phyloP scores from a whole-genome alignment of 768 basidiomycete genomes.

The Tylopilus rubrobrunneus region DNA sequence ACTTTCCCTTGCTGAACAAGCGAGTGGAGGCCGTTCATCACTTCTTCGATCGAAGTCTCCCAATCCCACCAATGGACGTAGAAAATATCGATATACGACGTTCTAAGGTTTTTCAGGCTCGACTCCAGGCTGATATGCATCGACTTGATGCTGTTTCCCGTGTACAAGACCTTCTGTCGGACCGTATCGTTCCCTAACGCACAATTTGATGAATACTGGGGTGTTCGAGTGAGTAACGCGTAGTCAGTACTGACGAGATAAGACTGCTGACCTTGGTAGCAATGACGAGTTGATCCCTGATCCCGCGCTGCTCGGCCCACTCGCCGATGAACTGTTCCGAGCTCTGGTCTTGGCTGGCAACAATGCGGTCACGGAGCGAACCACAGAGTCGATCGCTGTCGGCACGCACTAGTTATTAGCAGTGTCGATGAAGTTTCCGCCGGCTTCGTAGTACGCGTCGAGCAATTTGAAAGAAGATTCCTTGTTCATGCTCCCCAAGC shows the following conservation, averaged over 20 bases:
- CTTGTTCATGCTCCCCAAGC: constrained; percentile 40
- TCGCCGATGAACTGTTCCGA: constrained; percentile 53
- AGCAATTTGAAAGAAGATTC: constrained; percentile 42
- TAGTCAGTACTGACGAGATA: background rate
- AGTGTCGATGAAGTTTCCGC: constrained; percentile 50
- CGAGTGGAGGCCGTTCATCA: constrained; percentile 43
- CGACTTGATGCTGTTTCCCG: constrained; percentile 37
- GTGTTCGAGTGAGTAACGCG: constrained; percentile 19
- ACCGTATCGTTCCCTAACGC: constrained; percentile 11
- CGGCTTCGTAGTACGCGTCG: constrained; percentile 40
- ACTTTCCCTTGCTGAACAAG: constrained; percentile 44
- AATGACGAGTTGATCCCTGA: constrained; percentile 46
- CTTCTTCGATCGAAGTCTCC: constrained; percentile 40
- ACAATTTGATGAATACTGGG: constrained; percentile 18
- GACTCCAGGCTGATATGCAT: constrained; percentile 31
- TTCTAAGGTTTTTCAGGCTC: constrained; percentile 48
- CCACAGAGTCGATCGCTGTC: background rate
- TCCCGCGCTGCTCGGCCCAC: constrained; percentile 42
- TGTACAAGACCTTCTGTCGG: constrained; percentile 26
- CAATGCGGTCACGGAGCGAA: background rate
- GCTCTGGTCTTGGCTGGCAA: constrained; percentile 44
- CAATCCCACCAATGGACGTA: constrained; percentile 56
- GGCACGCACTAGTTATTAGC: constrained; percentile 40
- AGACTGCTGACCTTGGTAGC: constrained; percentile 36
- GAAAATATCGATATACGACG: constrained; percentile 53